Evolutionary conservation across 352 stramenopile species (phyloP).

Genomic region (Phytophthora pisi): DNA sequence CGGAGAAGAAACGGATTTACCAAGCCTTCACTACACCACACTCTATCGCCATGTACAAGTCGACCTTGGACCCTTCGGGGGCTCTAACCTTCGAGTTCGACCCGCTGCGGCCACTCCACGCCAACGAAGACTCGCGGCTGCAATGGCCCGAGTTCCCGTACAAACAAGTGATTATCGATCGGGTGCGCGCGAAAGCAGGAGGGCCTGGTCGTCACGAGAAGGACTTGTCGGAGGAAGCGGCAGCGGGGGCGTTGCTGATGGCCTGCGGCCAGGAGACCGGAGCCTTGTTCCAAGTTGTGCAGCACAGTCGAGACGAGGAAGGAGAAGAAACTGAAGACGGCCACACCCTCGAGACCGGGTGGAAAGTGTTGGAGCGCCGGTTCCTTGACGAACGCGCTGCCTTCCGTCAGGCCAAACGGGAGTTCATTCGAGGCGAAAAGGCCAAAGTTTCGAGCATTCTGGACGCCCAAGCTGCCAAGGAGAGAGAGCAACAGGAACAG

Average conservation of each 20-base stretch:
- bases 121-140: conserved; percentile 48
- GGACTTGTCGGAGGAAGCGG: conserved; percentile 40
- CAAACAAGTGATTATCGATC: conserved; percentile 70
- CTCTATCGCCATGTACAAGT: conserved; percentile 51
- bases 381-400: conserved; percentile 54
- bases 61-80: conserved; percentile 38
- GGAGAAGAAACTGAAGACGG: not conserved
- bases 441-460: conserved; percentile 45
- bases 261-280: conserved; percentile 43
- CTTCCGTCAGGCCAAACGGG: conserved; percentile 53
- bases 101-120: conserved; percentile 51
- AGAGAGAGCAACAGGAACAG: conserved; percentile 40
- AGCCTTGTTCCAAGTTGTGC: conserved; percentile 54
- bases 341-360: conserved; percentile 11
- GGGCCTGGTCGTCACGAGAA: conserved; percentile 15
- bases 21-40: not conserved
- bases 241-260: conserved; percentile 62
- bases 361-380: conserved; percentile 39
- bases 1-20: conserved; percentile 26
- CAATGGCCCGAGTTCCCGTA: conserved; percentile 71
- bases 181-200: conserved; percentile 45
- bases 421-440: conserved; percentile 49
- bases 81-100: conserved; percentile 65
- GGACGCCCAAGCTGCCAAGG: conserved; percentile 33
- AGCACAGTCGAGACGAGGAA: conserved; percentile 31